Percentiles rank a stretch among this genome's conserved stretches.
phyloP scores from a whole-genome alignment of 306 rosid species.

The Corylus americana region DNA sequence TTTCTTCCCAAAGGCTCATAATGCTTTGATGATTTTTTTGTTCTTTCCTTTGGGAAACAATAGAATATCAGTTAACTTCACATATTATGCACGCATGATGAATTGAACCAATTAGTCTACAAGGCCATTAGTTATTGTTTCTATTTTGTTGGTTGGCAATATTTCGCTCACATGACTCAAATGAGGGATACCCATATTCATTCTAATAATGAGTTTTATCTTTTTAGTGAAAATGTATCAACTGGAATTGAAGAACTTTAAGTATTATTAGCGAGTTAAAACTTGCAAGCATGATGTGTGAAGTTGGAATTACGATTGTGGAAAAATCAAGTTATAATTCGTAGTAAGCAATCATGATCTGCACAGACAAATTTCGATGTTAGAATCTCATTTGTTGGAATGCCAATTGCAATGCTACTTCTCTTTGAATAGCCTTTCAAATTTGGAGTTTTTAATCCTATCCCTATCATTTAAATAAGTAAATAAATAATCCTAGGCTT shows the following conservation, averaged over 20 bases:
- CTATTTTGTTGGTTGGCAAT: neutral
- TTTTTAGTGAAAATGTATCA: neutral
- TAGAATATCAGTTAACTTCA: neutral
- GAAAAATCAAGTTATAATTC: too few species aligned
- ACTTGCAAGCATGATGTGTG: neutral
- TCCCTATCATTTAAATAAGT: neutral
- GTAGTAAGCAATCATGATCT: neutral
- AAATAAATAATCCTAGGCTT: too few species aligned
- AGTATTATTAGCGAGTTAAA: neutral
- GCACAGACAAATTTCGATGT: neutral
- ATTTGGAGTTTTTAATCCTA: neutral
- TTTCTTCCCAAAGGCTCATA: neutral
- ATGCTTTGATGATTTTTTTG: neutral
- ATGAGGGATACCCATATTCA: neutral
- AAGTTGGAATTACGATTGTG: neutral
- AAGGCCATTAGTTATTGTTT: neutral
- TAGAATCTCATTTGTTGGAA: neutral
- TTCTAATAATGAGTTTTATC: neutral
- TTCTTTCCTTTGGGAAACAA: neutral
- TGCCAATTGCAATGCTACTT: neutral
- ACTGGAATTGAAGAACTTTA: neutral
- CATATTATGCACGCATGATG: neutral
- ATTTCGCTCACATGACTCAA: neutral
- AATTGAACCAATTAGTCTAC: neutral
- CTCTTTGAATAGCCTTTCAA: neutral